Evolutionary conservation across 2,329 filamentous ascomycete species (phyloP).

Genomic region (Ceratocystis variospora): DNA sequence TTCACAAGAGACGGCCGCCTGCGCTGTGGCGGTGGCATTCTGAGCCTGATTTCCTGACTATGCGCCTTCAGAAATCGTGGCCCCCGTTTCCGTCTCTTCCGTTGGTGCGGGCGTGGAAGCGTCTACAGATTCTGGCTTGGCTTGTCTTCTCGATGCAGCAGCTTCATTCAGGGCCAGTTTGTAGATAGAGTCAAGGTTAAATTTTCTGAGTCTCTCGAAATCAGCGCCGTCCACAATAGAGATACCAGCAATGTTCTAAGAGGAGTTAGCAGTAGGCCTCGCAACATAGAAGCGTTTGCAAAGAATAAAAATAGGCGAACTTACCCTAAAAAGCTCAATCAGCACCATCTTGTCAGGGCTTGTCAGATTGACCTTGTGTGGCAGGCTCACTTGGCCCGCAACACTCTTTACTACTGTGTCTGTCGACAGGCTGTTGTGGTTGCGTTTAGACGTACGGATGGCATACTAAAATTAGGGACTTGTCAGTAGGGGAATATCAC

Average conservation of each 20-base stretch:
- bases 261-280: background rate
- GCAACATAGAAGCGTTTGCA: background rate
- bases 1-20: too few species aligned
- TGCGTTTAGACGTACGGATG: constrained; percentile 66
- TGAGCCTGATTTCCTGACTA: background rate
- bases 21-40: background rate
- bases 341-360: constrained; percentile 67
- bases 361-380: constrained; percentile 64
- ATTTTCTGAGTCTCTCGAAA: constrained; percentile 62
- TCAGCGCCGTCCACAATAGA: constrained; percentile 58
- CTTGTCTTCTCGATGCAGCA: background rate
- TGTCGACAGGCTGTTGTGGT: constrained; percentile 54
- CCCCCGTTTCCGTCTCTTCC: background rate
- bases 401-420: constrained; percentile 57
- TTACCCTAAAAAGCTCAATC: constrained; percentile 53
- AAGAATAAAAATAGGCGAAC: background rate
- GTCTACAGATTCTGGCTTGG: background rate
- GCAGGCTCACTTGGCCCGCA: constrained; percentile 48
- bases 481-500: constrained; percentile 2
- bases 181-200: constrained; percentile 65
- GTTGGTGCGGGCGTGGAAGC: background rate
- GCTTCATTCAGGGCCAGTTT: constrained; percentile 23
- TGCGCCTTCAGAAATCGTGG: background rate
- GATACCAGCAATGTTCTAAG: constrained; percentile 61
- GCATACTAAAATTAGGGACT: constrained; percentile 47